phyloP scores from a whole-genome alignment of 805 yeast species.

The Pichia sporocuriosa region DNA sequence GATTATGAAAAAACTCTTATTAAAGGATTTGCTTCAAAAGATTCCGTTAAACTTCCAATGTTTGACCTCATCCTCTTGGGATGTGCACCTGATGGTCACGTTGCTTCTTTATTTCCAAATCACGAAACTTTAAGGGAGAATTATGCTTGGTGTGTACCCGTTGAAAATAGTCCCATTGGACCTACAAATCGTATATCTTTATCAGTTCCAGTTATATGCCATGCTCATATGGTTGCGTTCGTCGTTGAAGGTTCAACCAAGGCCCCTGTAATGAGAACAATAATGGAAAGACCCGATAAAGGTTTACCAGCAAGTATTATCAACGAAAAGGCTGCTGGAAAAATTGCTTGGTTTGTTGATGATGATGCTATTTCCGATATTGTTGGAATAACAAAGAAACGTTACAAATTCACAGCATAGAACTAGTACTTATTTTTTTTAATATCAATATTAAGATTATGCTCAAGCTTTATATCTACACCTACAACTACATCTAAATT shows the following conservation, averaged over 20 bases:
- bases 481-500: too few species aligned
- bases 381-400: conserved; percentile 57
- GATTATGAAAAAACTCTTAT: conserved; percentile 81
- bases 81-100: conserved; percentile 98
- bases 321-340: conserved; percentile 94
- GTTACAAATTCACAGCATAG: conserved; percentile 46
- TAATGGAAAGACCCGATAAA: conserved; percentile 95
- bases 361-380: conserved; percentile 84
- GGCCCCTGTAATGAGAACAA: conserved; percentile 84
- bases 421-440: too few species aligned
- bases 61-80: conserved; percentile 88
- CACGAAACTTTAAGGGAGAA: conserved; percentile 84
- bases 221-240: conserved; percentile 85
- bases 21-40: conserved; percentile 90
- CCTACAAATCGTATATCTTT: conserved; percentile 82
- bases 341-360: conserved; percentile 96
- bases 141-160: conserved; percentile 93
- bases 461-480: too few species aligned
- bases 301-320: conserved; percentile 92
- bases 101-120: conserved; percentile 92
- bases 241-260: conserved; percentile 96
- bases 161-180: conserved; percentile 84
- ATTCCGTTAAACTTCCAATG: conserved; percentile 91
- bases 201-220: conserved; percentile 91
- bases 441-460: too few species aligned